Percentiles rank a stretch among this genome's conserved stretches.
phyloP scores from a whole-genome alignment of 495 filamentous ascomycete species.

The Neurospora sp. region DNA sequence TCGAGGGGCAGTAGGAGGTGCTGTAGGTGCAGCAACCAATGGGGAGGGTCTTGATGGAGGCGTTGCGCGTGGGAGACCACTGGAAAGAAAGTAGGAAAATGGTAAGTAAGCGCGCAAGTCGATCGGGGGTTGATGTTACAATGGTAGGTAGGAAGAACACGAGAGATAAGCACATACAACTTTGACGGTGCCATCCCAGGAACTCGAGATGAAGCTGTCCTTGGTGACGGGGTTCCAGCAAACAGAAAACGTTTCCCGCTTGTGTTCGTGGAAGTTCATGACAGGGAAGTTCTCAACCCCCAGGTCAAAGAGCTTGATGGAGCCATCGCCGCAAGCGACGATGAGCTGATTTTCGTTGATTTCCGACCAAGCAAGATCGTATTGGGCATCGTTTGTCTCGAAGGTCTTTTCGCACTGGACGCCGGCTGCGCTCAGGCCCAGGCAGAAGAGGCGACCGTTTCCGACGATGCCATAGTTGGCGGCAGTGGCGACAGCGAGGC shows the following conservation, averaged over 20 bases:
- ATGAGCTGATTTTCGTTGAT: slow-evolving; percentile 88
- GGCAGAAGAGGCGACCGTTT: slow-evolving; percentile 79
- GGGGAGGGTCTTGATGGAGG: slow-evolving; percentile 73
- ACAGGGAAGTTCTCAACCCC: slow-evolving; percentile 70
- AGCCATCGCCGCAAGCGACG: slow-evolving; percentile 80
- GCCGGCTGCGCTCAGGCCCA: slow-evolving; percentile 70
- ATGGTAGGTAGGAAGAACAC: neutral
- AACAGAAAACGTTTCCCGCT: slow-evolving; percentile 81
- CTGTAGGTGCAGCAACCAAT: slow-evolving; percentile 88
- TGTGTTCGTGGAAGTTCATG: slow-evolving; percentile 83
- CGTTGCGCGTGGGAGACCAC: slow-evolving; percentile 68
- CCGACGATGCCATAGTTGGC: slow-evolving; percentile 95
- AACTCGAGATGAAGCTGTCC: slow-evolving; percentile 74
- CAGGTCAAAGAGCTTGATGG: slow-evolving; percentile 87
- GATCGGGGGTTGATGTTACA: neutral
- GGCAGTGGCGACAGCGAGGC: slow-evolving; percentile 74
- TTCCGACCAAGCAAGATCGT: slow-evolving; percentile 90
- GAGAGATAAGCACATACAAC: slow-evolving; percentile 40
- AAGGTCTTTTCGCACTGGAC: slow-evolving; percentile 81
- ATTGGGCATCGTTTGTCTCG: slow-evolving; percentile 94
- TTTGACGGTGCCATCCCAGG: slow-evolving; percentile 92
- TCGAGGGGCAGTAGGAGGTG: slow-evolving; percentile 70
- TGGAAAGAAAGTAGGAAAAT: slow-evolving; percentile 7
- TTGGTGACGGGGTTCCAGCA: slow-evolving; percentile 90
- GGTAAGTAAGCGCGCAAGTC: neutral